Evolutionary conservation across 495 filamentous ascomycete genomes (phyloP), one percentile per base, ranked within the genome.

Genomic region (Xylaria venustula): DNA sequence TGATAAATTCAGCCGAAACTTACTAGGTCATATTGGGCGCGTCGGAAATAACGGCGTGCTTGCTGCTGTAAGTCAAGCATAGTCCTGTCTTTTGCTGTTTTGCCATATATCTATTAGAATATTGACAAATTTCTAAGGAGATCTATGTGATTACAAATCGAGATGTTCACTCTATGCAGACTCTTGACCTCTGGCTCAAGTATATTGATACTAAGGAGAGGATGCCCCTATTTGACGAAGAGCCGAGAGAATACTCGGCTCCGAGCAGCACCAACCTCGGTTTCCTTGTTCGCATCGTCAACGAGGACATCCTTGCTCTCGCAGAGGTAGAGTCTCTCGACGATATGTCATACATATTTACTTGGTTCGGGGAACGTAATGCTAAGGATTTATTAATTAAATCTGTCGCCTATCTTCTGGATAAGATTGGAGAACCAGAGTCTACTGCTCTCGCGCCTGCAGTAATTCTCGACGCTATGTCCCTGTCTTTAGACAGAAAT

Each of bases 81-180:
- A n/a, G n/a, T n/a, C n/a, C n/a, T n/a, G n/a, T n/a, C n/a, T n/a
- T 34, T 34, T 34, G 30, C 30, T 34, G 11, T 11, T 34, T 5
- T n/a, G n/a, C n/a, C 30, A 34, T 34, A 34, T 5, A 34, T 5
- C 30, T 34, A 11, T 5, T 15, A 17, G 25, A 23, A 7, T 11
- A 14, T 22, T 58, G 15, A 49, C 12, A 20, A 14, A 6, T 45
- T n/a, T 42, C 28, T 0, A 46, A 79, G 77, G 81, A 83, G 62
- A 70, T 83, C 1, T 82, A 83, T 54, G 75, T 81, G 8, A 83
- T 83, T 53, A 82, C 75, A 58, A 83, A 83, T 61, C 67, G 77
- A 58, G 81, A 83, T 54, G 61, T 75, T 47, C 60, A 70, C n/a
- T 78, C 79, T 0, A 70, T 82, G 57, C 68, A 68, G 6, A 64